phyloP scores from a whole-genome alignment of 2,329 filamentous ascomycete species.

The Tolypocladium ovalisporum region DNA sequence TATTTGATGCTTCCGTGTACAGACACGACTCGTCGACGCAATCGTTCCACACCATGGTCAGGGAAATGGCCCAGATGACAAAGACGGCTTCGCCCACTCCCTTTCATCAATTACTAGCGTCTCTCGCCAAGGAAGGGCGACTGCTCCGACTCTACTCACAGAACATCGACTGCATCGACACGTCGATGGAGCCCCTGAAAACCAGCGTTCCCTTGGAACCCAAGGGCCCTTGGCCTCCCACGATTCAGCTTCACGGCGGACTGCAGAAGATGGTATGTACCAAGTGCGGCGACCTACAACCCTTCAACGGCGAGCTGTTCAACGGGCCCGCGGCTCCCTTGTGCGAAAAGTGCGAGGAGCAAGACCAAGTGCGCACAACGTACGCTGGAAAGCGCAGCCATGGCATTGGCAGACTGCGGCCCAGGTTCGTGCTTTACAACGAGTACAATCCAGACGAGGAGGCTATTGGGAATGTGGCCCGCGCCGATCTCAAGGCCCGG shows the following conservation, averaged over 20 bases:
- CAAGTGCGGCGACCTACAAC: slow-evolving; percentile 69
- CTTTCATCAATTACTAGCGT: slow-evolving; percentile 90
- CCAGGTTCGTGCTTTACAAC: slow-evolving; percentile 93
- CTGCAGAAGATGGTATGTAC: slow-evolving; percentile 95
- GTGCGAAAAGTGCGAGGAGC: slow-evolving; percentile 62
- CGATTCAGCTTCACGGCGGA: slow-evolving; percentile 87
- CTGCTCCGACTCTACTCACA: slow-evolving; percentile 88
- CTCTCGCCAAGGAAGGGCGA: slow-evolving; percentile 76
- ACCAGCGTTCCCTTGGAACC: slow-evolving; percentile 71
- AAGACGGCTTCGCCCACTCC: slow-evolving; percentile 68
- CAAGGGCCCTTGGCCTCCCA: slow-evolving; percentile 87
- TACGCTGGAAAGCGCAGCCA: slow-evolving; percentile 82
- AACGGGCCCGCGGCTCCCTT: slow-evolving; percentile 73
- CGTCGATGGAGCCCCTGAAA: slow-evolving; percentile 63
- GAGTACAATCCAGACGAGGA: slow-evolving; percentile 95
- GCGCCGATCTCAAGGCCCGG: slow-evolving; percentile 70
- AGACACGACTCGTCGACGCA: slow-evolving; percentile 80
- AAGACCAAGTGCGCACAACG: slow-evolving; percentile 64
- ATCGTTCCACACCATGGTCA: slow-evolving; percentile 93
- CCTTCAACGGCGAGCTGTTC: slow-evolving; percentile 72
- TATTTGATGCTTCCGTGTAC: slow-evolving; percentile 97
- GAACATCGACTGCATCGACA: slow-evolving; percentile 94
- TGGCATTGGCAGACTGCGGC: slow-evolving; percentile 79
- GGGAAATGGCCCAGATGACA: slow-evolving; percentile 71
- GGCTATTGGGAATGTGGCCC: slow-evolving; percentile 84